These are phyloP conservation scores for Gillenia trifoliata DNA, from an alignment of 306 rosid species.

Conservation along the genomic window DNA sequence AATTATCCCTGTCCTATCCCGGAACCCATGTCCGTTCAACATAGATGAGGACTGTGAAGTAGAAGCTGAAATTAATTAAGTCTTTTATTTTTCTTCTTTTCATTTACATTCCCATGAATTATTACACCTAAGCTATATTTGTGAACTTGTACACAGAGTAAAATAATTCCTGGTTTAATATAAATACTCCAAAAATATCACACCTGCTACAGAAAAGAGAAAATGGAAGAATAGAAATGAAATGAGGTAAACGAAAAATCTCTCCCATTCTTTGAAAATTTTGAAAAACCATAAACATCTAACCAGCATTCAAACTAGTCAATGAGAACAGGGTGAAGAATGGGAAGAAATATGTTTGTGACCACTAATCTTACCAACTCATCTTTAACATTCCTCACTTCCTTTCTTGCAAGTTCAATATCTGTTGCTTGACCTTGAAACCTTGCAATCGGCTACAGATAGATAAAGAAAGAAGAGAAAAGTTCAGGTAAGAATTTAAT, in stretches of 20 bases:
- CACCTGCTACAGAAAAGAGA: not conserved
- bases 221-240: not conserved
- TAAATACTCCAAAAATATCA: not conserved
- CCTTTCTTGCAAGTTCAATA: conserved; percentile 75
- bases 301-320: not conserved
- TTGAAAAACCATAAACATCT: not conserved
- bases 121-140: not conserved
- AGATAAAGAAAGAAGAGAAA: conserved; percentile 1
- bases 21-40: not conserved
- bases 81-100: not conserved
- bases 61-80: not conserved
- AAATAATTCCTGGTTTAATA: not conserved
- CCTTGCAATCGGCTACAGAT: conserved; percentile 86
- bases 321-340: not conserved
- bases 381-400: conserved; percentile 63
- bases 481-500: not conserved
- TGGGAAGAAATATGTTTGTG: not conserved
- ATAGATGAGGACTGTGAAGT: not conserved
- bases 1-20: not conserved
- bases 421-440: conserved; percentile 95
- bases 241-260: not conserved
- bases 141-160: not conserved
- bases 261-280: not conserved
- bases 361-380: conserved; percentile 62
- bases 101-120: not conserved